Evolutionary conservation across 1,284 basidiomycete species (phyloP).

Genomic region (Dichomitus squalens): DNA sequence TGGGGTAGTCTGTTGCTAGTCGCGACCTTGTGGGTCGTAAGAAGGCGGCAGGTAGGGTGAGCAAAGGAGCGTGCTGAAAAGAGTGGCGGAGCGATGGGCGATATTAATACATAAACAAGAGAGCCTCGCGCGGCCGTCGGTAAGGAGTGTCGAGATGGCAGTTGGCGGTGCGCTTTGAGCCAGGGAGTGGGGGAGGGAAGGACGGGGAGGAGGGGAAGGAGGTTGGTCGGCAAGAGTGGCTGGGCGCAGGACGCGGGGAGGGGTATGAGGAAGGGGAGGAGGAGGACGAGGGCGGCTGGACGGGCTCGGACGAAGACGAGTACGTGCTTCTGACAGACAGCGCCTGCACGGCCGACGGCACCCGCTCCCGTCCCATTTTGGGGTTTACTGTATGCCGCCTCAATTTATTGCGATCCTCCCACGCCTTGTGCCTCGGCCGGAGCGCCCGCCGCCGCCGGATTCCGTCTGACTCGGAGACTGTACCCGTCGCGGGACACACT

Average conservation of each 20-base stretch:
- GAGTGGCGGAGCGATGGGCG: slow-evolving; percentile 8
- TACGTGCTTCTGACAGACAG: too few relatives aligned
- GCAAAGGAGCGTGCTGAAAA: slow-evolving; percentile 21
- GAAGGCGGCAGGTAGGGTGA: background rate
- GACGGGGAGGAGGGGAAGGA: background rate
- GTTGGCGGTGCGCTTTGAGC: background rate
- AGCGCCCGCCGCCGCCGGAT: background rate
- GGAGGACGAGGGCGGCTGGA: background rate
- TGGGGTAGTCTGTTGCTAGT: slow-evolving; percentile 3
- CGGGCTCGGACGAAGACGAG: too few relatives aligned
- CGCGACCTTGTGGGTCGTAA: background rate
- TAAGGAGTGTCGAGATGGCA: background rate
- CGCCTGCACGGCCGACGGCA: too few relatives aligned
- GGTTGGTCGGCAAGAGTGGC: background rate
- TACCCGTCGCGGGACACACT: slow-evolving; percentile 17
- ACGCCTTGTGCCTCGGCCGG: background rate
- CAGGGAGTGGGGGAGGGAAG: background rate
- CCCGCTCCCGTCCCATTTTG: too few relatives aligned
- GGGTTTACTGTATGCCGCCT: too few relatives aligned
- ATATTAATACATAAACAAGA: slow-evolving; percentile 18
- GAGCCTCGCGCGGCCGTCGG: slow-evolving; percentile 14
- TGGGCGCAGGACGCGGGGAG: background rate
- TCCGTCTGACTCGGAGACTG: background rate
- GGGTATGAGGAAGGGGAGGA: background rate
- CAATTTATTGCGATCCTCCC: too few relatives aligned